Evolutionary conservation across 2,329 filamentous ascomycete species (phyloP).

Genomic region (Aspergillus terreus): DNA sequence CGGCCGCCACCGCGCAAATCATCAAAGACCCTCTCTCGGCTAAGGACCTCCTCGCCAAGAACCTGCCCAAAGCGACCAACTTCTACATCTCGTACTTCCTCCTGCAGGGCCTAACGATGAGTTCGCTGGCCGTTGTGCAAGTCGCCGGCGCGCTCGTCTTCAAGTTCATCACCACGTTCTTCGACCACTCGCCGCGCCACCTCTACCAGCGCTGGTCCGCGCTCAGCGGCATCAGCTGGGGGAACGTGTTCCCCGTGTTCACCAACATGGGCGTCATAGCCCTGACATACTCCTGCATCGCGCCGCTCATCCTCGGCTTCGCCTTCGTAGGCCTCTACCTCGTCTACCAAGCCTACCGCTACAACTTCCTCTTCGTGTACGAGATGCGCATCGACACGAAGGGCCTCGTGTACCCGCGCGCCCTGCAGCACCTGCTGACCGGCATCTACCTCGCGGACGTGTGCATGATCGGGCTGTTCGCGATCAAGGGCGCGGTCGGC

Average conservation of each 20-base stretch:
- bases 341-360: slow-evolving; percentile 83
- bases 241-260: slow-evolving; percentile 71
- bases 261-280: slow-evolving; percentile 83
- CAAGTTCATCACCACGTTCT: slow-evolving; percentile 66
- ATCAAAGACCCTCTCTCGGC: slow-evolving; percentile 60
- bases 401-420: slow-evolving; percentile 80
- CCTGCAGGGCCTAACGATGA: slow-evolving; percentile 78
- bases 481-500: slow-evolving; percentile 59
- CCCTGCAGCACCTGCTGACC: slow-evolving; percentile 76
- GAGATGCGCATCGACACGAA: slow-evolving; percentile 80
- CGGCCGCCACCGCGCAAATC: slow-evolving; percentile 65
- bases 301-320: slow-evolving; percentile 78
- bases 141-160: slow-evolving; percentile 68
- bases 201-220: slow-evolving; percentile 72
- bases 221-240: slow-evolving; percentile 76
- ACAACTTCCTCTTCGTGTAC: slow-evolving; percentile 85
- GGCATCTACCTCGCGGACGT: slow-evolving; percentile 81
- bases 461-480: slow-evolving; percentile 82
- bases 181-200: slow-evolving; percentile 67
- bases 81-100: slow-evolving; percentile 96
- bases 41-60: slow-evolving; percentile 65
- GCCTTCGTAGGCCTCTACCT: slow-evolving; percentile 72
- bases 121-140: slow-evolving; percentile 70
- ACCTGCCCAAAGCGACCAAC: slow-evolving; percentile 82
- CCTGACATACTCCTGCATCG: slow-evolving; percentile 81